Conservation (phyloP, 2,329 filamentous ascomycete species). For the Zelopaecilomyces penicillatus region DNA sequence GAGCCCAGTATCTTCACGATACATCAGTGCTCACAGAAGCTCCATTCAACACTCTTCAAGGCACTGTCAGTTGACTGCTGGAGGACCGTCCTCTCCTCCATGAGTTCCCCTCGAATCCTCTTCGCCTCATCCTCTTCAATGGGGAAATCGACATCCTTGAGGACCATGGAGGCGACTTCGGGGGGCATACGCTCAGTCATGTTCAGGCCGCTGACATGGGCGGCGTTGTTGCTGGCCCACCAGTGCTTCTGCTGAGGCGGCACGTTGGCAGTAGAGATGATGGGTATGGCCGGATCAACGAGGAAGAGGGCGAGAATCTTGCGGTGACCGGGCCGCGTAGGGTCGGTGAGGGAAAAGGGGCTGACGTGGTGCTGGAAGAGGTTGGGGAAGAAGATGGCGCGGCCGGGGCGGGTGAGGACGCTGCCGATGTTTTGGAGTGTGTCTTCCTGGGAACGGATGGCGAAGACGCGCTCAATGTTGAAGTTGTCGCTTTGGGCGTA, state of each 20-base stretch:
- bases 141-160: conserved; percentile 15
- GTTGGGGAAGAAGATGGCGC: conserved; percentile 50
- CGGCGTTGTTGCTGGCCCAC: conserved; percentile 17
- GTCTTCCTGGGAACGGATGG: conserved; percentile 14
- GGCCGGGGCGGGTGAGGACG: conserved; percentile 36
- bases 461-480: conserved; percentile 28
- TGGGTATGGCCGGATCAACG: conserved; percentile 44
- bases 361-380: conserved; percentile 42
- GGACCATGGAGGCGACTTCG: conserved; percentile 15
- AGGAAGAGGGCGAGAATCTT: conserved; percentile 54
- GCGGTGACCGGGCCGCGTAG: conserved; percentile 44
- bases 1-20: no score
- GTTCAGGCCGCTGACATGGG: background rate
- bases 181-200: conserved; percentile 9
- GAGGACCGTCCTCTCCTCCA: conserved; percentile 17
- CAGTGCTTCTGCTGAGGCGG: conserved; percentile 34
- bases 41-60: conserved; percentile 8
- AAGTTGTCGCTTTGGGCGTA: conserved; percentile 26
- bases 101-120: conserved; percentile 16
- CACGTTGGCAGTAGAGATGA: conserved; percentile 37
- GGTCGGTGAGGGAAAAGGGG: conserved; percentile 44
- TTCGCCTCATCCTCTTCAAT: conserved; percentile 16
- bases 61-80: conserved; percentile 2
- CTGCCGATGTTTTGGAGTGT: conserved; percentile 33
- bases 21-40: conserved; percentile 18